phyloP scores from a whole-genome alignment of 2,329 filamentous ascomycete species.

The Juglanconis oblonga region DNA sequence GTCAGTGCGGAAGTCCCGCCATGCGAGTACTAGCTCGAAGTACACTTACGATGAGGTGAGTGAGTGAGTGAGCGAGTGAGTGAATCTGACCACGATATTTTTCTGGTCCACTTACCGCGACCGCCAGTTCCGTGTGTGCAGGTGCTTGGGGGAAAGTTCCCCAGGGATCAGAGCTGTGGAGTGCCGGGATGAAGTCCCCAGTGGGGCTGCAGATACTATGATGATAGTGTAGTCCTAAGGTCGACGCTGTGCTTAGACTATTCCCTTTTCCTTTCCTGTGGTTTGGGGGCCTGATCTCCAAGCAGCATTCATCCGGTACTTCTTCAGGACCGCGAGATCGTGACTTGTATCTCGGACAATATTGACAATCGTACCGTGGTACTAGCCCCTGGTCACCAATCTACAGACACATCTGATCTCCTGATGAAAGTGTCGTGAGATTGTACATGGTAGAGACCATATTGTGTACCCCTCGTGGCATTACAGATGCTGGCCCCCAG shows the following conservation, averaged over 20 bases:
- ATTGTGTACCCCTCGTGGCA: neutral
- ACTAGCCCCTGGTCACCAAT: neutral
- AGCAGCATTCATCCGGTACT: neutral
- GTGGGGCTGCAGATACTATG: too few species aligned
- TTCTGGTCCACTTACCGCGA: neutral
- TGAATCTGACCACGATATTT: too few species aligned
- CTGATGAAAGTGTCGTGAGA: neutral
- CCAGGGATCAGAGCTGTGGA: neutral
- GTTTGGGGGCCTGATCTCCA: neutral
- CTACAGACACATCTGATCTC: neutral
- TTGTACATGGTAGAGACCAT: neutral
- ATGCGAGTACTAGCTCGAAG: neutral
- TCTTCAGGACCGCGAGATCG: neutral
- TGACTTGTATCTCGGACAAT: neutral
- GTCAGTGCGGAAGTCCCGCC: neutral
- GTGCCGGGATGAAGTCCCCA: too few species aligned
- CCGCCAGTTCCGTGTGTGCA: neutral
- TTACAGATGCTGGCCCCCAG: neutral
- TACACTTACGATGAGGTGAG: neutral
- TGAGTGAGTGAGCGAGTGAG: too few species aligned
- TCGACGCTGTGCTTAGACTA: too few species aligned
- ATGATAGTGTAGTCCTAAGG: too few species aligned
- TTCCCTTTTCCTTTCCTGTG: neutral
- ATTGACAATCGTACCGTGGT: neutral
- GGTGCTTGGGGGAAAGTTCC: neutral